Conservation (phyloP, 176 grass and related monocot genomes). For the Pontederia paniculata region DNA sequence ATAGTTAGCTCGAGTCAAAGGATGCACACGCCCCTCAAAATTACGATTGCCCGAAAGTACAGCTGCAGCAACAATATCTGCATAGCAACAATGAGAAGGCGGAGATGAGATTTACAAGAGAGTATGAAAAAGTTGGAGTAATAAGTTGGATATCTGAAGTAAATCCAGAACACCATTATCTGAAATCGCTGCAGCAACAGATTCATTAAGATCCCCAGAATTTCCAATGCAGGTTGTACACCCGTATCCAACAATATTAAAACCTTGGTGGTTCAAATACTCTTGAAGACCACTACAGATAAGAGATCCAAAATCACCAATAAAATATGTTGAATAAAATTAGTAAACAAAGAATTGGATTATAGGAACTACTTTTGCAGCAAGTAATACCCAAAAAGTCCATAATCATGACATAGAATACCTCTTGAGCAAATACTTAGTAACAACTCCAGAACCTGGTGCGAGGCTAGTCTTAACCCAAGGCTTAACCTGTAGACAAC, state of each 20-base stretch:
- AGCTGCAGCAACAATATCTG: constrained; percentile 22
- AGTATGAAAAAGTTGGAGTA: too few relatives aligned
- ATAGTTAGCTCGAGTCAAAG: constrained; percentile 25
- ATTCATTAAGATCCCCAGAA: constrained; percentile 19
- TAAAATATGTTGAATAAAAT: too few relatives aligned
- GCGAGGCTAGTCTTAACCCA: constrained; percentile 22
- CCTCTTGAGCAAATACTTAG: constrained; percentile 19
- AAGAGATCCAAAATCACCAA: too few relatives aligned
- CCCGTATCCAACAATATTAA: constrained; percentile 15
- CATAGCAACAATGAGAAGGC: neutral
- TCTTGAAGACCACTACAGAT: constrained; percentile 15
- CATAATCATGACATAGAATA: neutral
- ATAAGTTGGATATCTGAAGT: neutral
- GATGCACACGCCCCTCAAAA: constrained; percentile 29
- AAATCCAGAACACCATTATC: constrained; percentile 11
- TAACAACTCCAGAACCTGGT: constrained; percentile 21
- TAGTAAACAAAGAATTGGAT: too few relatives aligned
- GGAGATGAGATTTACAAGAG: neutral
- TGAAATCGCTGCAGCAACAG: constrained; percentile 15
- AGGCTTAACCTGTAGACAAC: constrained; percentile 14
- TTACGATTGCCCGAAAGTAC: constrained; percentile 31
- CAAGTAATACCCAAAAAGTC: too few relatives aligned
- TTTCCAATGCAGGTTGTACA: constrained; percentile 21
- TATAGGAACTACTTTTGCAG: too few relatives aligned
- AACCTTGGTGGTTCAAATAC: constrained; percentile 13